Base-by-base conservation (phyloP, 768 basidiomycete genomes). In the Leccinum arenicola region DNA sequence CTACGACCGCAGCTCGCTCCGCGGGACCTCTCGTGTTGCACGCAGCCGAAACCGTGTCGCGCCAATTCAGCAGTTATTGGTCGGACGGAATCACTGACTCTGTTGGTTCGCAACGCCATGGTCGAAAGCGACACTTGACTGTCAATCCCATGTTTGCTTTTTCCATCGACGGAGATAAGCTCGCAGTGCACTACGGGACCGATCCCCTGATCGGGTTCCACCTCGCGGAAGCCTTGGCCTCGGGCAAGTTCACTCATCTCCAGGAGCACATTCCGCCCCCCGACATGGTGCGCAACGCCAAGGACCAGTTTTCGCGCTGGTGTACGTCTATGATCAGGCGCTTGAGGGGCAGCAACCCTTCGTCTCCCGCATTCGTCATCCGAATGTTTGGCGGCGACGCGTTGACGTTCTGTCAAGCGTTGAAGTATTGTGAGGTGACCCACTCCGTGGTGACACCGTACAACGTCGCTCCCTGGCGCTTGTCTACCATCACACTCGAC, bases 351-450 rank as follows among this genome's bases (percentile, higher is more conserved):
- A 23, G 0, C 57, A 60, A 58, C 55, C n/a, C 67, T 0, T 61
- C 60, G 54, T 59, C 58, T 19, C 40, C 55, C n/a, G 45, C 64
- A 55, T 62, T 72, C 31, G 54, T 70, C 43, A 56, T 75, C 33
- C 64, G 74, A 36, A 65, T 72, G 62, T 72, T 65, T 50, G 64
- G 57, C 4, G 70, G 74, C 35, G 74, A 73, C 10, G 70, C 62
- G 27, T 62, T 72, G 61, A 45, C 33, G 55, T 62, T 74, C 21
- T 67, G 64, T 50, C 61, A 66, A 33, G 64, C 61, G 3, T 56
- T 68, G 29, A 66, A 59, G 25, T 64, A 64, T 19, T 66, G 61
- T 9, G 56, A 61, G 3, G 52, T 58, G 11, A 58, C 19, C 0
- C 55, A 1, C 10, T 66, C 59, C 9, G 53, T 56, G 6, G 21